A percentile compares a stretch with the other conserved stretches of the same genome.
Conservation (phyloP, 768 basidiomycete genomes). For the Suillus subaureus region DNA sequence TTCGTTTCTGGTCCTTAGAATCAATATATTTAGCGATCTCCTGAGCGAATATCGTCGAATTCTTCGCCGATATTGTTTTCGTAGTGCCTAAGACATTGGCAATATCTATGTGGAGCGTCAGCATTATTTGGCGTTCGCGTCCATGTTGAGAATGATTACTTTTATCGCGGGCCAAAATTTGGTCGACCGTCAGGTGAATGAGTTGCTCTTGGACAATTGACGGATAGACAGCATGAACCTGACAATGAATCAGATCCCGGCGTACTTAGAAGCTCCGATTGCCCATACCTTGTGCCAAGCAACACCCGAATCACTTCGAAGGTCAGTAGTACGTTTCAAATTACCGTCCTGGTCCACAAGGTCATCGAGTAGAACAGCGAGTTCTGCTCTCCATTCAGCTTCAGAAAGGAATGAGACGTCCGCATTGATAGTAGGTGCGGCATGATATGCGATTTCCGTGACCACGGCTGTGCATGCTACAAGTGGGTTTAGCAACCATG, state of each 20-base stretch:
- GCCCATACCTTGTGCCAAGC: slow-evolving; percentile 59
- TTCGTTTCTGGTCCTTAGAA: slow-evolving; percentile 59
- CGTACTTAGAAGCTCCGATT: neutral
- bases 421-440: slow-evolving; percentile 55
- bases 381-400: slow-evolving; percentile 59
- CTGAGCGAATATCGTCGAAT: slow-evolving; percentile 54
- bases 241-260: neutral
- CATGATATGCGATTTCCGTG: slow-evolving; percentile 60
- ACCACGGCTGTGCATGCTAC: slow-evolving; percentile 68
- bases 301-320: slow-evolving; percentile 61
- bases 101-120: slow-evolving; percentile 36
- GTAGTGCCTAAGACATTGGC: slow-evolving; percentile 50
- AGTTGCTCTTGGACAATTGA: slow-evolving; percentile 49
- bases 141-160: slow-evolving; percentile 34
- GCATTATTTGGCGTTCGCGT: neutral
- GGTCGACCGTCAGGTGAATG: slow-evolving; percentile 48
- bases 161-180: slow-evolving; percentile 51
- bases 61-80: slow-evolving; percentile 50
- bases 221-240: slow-evolving; percentile 69
- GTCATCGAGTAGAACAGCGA: slow-evolving; percentile 56
- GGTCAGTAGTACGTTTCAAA: slow-evolving; percentile 52
- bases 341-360: slow-evolving; percentile 62
- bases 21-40: slow-evolving; percentile 67
- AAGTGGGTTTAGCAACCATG: neutral
- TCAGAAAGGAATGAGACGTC: slow-evolving; percentile 61